Evolutionary conservation across 2,329 filamentous ascomycete genomes (phyloP).

Genomic region (Alternaria tenuissima): DNA sequence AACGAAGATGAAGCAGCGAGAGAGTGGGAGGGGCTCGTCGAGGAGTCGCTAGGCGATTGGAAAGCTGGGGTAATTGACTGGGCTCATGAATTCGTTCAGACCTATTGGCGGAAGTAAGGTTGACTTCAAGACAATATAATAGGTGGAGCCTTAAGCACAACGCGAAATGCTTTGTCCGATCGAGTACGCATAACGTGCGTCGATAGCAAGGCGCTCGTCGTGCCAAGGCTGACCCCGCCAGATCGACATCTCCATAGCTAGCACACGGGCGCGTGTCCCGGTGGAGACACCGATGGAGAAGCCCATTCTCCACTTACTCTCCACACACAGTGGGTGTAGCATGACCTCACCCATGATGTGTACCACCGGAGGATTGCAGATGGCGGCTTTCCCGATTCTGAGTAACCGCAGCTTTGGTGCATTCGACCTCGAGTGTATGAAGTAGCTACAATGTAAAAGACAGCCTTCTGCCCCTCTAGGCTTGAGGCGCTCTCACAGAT

Average conservation of each 20-base stretch:
- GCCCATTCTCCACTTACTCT: not conserved
- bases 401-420: not conserved
- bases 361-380: not conserved
- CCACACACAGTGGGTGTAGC: not conserved
- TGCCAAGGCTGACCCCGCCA: constrained; percentile 3
- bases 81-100: constrained; percentile 89
- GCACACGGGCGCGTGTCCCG: constrained; percentile 2
- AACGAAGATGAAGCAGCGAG: constrained; percentile 87
- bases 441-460: constrained; percentile 4
- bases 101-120: constrained; percentile 71
- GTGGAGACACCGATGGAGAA: constrained; percentile 12
- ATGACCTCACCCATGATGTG: not conserved
- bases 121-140: not conserved
- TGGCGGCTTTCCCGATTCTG: not conserved
- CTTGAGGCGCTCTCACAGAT: too few relatives aligned
- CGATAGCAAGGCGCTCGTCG: not conserved
- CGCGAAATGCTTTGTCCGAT: not conserved
- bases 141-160: not conserved
- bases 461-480: not conserved
- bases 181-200: not conserved
- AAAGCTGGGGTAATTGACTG: constrained; percentile 95
- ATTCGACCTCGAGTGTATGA: not conserved
- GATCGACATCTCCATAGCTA: not conserved
- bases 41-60: constrained; percentile 81
- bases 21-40: constrained; percentile 87